Evolutionary conservation across 2,329 filamentous ascomycete genomes (phyloP).

Genomic region (Curvularia lunata): DNA sequence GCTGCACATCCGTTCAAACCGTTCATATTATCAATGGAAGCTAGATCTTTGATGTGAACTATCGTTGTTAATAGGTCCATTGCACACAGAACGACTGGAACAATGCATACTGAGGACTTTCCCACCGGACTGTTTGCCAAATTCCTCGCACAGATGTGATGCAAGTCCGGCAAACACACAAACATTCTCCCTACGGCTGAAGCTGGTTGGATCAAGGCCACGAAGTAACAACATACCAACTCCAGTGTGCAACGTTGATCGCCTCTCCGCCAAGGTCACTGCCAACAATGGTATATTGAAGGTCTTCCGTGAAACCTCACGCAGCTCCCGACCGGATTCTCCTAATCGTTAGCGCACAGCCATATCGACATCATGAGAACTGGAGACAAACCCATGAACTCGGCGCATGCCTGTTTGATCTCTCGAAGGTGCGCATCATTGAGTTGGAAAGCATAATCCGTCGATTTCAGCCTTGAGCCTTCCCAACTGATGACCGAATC

Average conservation of each 20-base stretch:
- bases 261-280: background rate
- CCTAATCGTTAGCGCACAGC: background rate
- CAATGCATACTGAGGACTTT: background rate
- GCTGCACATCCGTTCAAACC: background rate
- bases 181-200: background rate
- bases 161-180: background rate
- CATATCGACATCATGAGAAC: background rate
- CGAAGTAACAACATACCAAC: background rate
- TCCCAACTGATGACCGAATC: background rate
- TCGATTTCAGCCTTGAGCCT: background rate
- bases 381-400: background rate
- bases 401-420: background rate
- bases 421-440: background rate
- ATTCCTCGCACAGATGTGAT: background rate
- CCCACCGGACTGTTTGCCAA: background rate
- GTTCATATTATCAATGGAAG: background rate
- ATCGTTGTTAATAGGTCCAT: background rate
- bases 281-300: background rate
- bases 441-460: background rate
- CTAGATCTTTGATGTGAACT: background rate
- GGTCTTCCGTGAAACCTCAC: background rate
- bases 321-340: background rate
- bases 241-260: background rate
- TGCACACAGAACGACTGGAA: background rate
- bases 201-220: background rate